These are phyloP conservation scores for Zymoseptoria passerinii DNA, from an alignment of 2,329 filamentous ascomycete species.

Conservation along the genomic window DNA sequence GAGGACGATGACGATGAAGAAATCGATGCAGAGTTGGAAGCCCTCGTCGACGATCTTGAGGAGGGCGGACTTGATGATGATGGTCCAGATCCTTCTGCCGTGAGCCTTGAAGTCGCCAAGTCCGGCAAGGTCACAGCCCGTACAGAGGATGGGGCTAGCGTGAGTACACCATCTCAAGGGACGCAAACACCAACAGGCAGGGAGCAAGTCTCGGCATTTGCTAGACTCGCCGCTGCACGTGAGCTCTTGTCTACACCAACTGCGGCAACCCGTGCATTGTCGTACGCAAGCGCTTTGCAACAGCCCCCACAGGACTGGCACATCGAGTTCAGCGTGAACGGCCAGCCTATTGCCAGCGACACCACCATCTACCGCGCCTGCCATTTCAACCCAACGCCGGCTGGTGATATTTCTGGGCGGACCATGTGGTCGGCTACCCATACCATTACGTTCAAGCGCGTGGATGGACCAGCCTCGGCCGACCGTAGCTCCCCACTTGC, in stretches of 20 bases:
- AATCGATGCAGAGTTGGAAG: constrained; percentile 58
- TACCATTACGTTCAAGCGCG: constrained; percentile 82
- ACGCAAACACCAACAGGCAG: constrained; percentile 28
- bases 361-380: constrained; percentile 95
- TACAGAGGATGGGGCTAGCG: constrained; percentile 81
- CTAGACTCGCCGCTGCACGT: constrained; percentile 27
- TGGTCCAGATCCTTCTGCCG: constrained; percentile 75
- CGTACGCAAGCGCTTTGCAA: constrained; percentile 78
- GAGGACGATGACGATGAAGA: constrained; percentile 53
- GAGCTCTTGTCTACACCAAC: constrained; percentile 41
- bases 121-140: constrained; percentile 83
- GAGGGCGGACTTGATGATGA: constrained; percentile 67
- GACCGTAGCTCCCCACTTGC: constrained; percentile 54
- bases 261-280: constrained; percentile 52
- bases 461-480: constrained; percentile 69
- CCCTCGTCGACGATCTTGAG: constrained; percentile 84
- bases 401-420: constrained; percentile 59
- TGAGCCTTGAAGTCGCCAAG: constrained; percentile 82
- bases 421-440: constrained; percentile 80
- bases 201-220: constrained; percentile 25
- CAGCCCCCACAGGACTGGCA: constrained; percentile 88
- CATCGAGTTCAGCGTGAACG: constrained; percentile 85
- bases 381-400: constrained; percentile 56
- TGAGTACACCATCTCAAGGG: constrained; percentile 68
- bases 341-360: constrained; percentile 75